These are phyloP conservation scores for Fusarium falciforme DNA, from an alignment of 2,329 filamentous ascomycete species.

Conservation along the genomic window DNA sequence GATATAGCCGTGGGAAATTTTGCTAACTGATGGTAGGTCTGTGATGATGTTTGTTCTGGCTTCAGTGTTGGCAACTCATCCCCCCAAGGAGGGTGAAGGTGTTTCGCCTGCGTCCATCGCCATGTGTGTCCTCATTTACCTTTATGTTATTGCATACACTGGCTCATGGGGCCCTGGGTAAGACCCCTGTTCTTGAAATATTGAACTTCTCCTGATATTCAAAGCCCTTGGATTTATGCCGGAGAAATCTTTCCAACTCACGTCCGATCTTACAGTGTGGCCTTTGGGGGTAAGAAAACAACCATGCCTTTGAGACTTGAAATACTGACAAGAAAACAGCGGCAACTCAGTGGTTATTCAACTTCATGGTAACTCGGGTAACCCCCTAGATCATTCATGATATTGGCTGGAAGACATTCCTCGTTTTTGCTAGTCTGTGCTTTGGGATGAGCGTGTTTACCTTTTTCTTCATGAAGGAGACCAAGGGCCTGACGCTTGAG, in stretches of 20 bases:
- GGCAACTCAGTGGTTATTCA: constrained; percentile 75
- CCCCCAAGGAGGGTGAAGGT: background rate
- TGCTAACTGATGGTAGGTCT: background rate
- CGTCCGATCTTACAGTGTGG: background rate
- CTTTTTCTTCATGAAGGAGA: constrained; percentile 16
- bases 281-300: background rate
- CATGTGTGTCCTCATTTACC: background rate
- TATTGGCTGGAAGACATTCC: constrained; percentile 2
- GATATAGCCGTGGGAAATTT: too few species aligned
- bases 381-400: background rate
- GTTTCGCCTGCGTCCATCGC: background rate
- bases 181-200: background rate
- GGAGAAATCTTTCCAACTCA: background rate
- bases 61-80: background rate
- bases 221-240: background rate
- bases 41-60: background rate
- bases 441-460: constrained; percentile 5
- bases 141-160: background rate
- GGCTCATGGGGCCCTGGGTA: background rate
- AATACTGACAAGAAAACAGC: constrained; percentile 54
- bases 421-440: background rate
- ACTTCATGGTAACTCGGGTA: constrained; percentile 65
- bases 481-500: constrained; percentile 14
- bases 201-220: background rate
- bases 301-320: background rate